Base-by-base conservation (phyloP, 1,284 basidiomycete species). In the Boletellus deceptivus region DNA sequence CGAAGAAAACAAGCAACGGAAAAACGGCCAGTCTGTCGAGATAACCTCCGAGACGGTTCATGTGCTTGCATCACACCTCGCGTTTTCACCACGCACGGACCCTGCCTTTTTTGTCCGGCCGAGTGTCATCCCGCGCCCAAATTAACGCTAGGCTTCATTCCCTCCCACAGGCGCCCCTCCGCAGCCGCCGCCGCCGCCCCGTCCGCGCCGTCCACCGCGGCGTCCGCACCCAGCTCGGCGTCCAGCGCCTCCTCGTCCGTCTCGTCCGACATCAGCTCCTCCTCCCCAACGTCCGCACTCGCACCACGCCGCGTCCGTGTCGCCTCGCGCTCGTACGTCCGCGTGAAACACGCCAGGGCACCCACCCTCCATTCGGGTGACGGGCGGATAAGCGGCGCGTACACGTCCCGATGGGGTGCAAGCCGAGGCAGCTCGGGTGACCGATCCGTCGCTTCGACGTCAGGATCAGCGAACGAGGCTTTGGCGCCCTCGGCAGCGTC, bases 141-240 rank as follows among this genome's bases (percentile, higher is more conserved):
- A 34, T 43, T 34, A 43, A 48, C 33, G 43, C 38, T 50, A 48
- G 56, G 51, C 48, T 53, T 48, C 43, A 38, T 52, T 22, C 18
- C 10, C 16, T 41, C 51, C 68, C 70, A 74, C 10, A 77, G 51
- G 5, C 41, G 38, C n/a, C 52, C 48, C 61, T 75, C 70, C 24
- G 62, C 51, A 16, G 33, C 41, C 22, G 22, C 52, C 4, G 59
- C 68, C 3, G 46, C 24, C 25, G 41, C 49, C 43, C 49, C 44
- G 56, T 86, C 83, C 49, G 54, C 49, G 29, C 55, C 49, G 38
- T 85, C 76, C 36, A 79, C 56, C 17, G 63, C 60, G 3, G 68
- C 70, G 20, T 86, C 84, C 18, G 77, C 77, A 8, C 65, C 52
- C 24, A 84, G 57, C 62, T 80, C 82, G 1, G 56, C 61, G 8